Base-by-base conservation (phyloP, 192 early-diverging fungal genomes). In the Geosiphon pyriformis region DNA sequence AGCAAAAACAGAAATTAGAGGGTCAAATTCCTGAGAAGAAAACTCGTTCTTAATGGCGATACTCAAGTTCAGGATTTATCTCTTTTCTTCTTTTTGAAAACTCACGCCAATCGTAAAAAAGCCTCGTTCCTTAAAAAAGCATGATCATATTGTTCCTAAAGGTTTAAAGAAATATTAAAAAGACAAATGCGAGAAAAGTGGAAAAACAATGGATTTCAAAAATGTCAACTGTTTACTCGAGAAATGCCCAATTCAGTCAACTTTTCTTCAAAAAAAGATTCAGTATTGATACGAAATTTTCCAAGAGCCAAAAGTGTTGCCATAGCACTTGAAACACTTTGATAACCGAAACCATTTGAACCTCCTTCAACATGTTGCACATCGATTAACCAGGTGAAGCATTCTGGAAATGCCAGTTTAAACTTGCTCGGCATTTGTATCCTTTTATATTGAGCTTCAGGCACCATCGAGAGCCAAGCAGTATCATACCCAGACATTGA, bases 401-500 rank as follows among this genome's bases (percentile, higher is more conserved):
- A 63, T 63, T 63, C 10, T 11, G 61, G 61, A 17, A 63, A 63
- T 3, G 61, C 61, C 27, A 63, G 22, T 3, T 12, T 22, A 22
- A 63, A 63, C 18, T 63, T 48, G 48, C 46, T 29, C 4, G 48
- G 27, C 1, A 31, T 18, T 0, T 49, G 12, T 20, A 29, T 25
- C 7, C 17, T 12, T 63, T 63, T 63, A 33, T 63, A 63, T 50
- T 29, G 15, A 20, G 30, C 12, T 20, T 31, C 12, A 8, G 61
- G 61, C n/a, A 63, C n/a, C 61, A 63, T 63, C 17, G 61, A 42
- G 0, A 63, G 12, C 61, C 61, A 63, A 18, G 61, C 61, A 1
- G 48, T 51, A 63, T 63, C 61, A 32, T 63, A 63, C 20, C 27
- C 20, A 10, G 61, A 63, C 48, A 63, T 61, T 25, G 59, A 61